A percentile compares a stretch with the other conserved stretches of the same genome.
Conservation (phyloP, 108 stramenopile species). For the Nitzschia palea region DNA sequence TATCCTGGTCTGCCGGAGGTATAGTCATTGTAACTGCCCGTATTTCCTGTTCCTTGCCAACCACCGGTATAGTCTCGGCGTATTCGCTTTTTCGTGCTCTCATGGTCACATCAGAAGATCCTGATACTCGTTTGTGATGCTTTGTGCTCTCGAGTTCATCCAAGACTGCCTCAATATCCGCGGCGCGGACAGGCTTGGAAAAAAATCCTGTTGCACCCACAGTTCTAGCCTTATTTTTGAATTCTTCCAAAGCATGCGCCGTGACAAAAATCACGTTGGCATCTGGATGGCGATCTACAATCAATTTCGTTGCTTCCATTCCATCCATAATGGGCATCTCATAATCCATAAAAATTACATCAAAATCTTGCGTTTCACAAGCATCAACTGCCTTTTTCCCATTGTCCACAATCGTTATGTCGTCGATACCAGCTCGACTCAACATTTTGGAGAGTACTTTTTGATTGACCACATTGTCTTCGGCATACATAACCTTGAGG, state of each 20-base stretch:
- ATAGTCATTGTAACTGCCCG: too few species aligned
- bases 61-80: too few species aligned
- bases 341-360: conserved; percentile 40
- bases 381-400: conserved; percentile 43
- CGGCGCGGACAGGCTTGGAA: conserved; percentile 30
- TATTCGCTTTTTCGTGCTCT: too few species aligned
- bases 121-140: too few species aligned
- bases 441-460: conserved; percentile 32
- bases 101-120: too few species aligned
- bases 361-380: conserved; percentile 12
- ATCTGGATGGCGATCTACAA: conserved; percentile 24
- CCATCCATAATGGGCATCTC: conserved; percentile 66
- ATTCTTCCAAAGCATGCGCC: conserved; percentile 39
- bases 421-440: conserved; percentile 28
- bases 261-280: conserved; percentile 26
- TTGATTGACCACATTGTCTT: conserved; percentile 44
- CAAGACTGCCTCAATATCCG: conserved; percentile 21
- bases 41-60: too few species aligned
- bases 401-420: conserved; percentile 36
- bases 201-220: conserved; percentile 31
- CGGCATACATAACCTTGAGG: conserved; percentile 35
- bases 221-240: conserved; percentile 18
- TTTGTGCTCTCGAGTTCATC: neutral
- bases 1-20: too few species aligned
- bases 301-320: conserved; percentile 50